Evolutionary conservation across 306 rosid species (phyloP).

Genomic region (Pterocarpus macrocarpus): DNA sequence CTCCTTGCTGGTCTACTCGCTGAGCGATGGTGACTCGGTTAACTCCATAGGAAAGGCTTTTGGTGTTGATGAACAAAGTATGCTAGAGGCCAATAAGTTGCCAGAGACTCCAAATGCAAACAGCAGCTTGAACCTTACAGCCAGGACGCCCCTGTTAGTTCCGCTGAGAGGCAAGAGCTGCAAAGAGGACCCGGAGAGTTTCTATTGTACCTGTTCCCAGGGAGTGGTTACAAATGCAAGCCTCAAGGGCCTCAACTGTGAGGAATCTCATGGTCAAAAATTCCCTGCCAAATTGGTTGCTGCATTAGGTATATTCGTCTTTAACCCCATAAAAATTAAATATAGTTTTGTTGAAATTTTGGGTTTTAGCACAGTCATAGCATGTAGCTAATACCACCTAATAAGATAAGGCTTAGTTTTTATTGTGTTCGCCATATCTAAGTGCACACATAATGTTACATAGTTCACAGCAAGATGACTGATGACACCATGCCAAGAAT

Average conservation of each 20-base stretch:
- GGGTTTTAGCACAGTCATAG: not conserved
- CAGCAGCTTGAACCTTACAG: slow-evolving; percentile 27
- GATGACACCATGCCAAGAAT: too few species aligned
- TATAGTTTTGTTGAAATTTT: slow-evolving; percentile 13
- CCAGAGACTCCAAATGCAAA: slow-evolving; percentile 3
- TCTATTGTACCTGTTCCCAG: slow-evolving; percentile 56
- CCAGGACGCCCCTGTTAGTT: slow-evolving; percentile 53
- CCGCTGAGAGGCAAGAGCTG: slow-evolving; percentile 57
- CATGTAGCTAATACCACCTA: not conserved
- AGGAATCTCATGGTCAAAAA: slow-evolving; percentile 17
- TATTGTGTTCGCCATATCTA: not conserved
- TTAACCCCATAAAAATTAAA: slow-evolving; percentile 25
- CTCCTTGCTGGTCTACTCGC: slow-evolving; percentile 51
- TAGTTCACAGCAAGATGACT: too few species aligned
- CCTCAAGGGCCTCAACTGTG: slow-evolving; percentile 24
- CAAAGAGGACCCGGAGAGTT: slow-evolving; percentile 44
- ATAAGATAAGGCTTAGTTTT: slow-evolving; percentile 6
- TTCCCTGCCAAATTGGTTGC: slow-evolving; percentile 50
- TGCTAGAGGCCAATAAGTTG: slow-evolving; percentile 56
- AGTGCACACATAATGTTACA: not conserved
- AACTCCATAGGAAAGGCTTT: slow-evolving; percentile 51
- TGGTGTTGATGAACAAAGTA: slow-evolving; percentile 52
- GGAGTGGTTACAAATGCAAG: slow-evolving; percentile 34
- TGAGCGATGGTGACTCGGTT: slow-evolving; percentile 40
- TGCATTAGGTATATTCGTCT: slow-evolving; percentile 43